These are phyloP conservation scores for Cordyceps tenuipes DNA, from an alignment of 2,329 filamentous ascomycete genomes.

Conservation along the genomic window DNA sequence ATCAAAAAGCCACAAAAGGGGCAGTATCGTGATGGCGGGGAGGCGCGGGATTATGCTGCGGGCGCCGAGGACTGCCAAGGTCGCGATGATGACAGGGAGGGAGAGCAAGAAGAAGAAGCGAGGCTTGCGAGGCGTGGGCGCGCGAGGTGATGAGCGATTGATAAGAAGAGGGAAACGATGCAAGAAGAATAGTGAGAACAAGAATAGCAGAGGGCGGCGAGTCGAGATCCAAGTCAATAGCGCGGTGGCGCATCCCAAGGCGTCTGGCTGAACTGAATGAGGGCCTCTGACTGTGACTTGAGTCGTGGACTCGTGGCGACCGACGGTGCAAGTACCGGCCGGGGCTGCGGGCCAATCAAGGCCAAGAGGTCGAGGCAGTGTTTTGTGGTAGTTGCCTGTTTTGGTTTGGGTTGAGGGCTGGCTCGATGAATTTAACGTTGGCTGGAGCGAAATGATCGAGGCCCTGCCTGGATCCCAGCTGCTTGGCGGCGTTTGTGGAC, in stretches of 20 bases:
- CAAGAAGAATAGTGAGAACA: background rate
- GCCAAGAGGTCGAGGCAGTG: slow-evolving; percentile 4
- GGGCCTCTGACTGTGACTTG: background rate
- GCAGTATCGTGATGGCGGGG: background rate
- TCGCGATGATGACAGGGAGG: background rate
- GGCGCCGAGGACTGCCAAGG: slow-evolving; percentile 2
- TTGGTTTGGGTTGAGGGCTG: background rate
- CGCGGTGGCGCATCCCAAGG: slow-evolving; percentile 6
- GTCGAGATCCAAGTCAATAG: slow-evolving; percentile 3
- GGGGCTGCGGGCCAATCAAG: slow-evolving; percentile 1
- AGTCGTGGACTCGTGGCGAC: slow-evolving; percentile 2
- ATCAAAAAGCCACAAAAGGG: background rate
- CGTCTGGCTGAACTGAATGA: background rate
- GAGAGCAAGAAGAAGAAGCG: background rate
- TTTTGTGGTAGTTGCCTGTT: background rate
- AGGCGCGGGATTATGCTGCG: background rate
- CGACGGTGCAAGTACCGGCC: slow-evolving; percentile 6
- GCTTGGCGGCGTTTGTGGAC: background rate
- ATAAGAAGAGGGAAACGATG: background rate
- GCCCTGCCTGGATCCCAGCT: background rate
- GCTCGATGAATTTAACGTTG: background rate
- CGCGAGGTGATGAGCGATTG: background rate
- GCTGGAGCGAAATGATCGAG: background rate
- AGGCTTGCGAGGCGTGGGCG: background rate
- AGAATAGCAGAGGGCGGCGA: background rate